phyloP scores from a whole-genome alignment of 768 basidiomycete species.

The Pisolithus tinctorius region DNA sequence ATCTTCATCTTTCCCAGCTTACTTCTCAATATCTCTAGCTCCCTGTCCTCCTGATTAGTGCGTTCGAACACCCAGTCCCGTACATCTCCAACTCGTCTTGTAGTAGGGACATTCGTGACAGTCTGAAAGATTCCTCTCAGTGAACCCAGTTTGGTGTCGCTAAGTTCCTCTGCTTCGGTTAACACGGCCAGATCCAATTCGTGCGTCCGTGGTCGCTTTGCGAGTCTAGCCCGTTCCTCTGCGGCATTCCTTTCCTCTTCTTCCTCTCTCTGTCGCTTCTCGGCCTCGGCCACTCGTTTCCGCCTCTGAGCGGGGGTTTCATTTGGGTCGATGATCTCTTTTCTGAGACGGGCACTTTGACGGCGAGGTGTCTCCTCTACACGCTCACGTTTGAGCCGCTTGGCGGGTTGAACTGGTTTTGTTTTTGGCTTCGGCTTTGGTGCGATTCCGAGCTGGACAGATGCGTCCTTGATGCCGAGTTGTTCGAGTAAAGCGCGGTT shows the following conservation, averaged over 20 bases:
- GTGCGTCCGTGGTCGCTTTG: constrained; percentile 63
- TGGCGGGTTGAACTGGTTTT: constrained; percentile 58
- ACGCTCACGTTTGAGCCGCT: constrained; percentile 46
- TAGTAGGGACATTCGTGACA: constrained; percentile 29
- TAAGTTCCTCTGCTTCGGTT: constrained; percentile 39
- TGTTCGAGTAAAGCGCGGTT: constrained; percentile 71
- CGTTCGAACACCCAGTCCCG: constrained; percentile 48
- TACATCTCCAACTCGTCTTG: constrained; percentile 35
- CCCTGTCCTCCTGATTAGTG: constrained; percentile 40
- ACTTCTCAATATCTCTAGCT: constrained; percentile 48
- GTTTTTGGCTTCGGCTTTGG: constrained; percentile 37
- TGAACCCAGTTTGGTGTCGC: constrained; percentile 37
- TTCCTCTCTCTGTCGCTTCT: constrained; percentile 48
- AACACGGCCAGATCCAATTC: constrained; percentile 57
- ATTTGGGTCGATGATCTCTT: constrained; percentile 44
- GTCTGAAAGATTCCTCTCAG: constrained; percentile 41
- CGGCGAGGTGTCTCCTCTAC: constrained; percentile 46
- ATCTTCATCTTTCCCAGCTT: constrained; percentile 52
- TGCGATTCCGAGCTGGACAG: constrained; percentile 39
- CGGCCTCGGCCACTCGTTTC: constrained; percentile 61
- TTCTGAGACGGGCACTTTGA: constrained; percentile 57
- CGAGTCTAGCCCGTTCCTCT: constrained; percentile 55
- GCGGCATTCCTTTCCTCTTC: constrained; percentile 56
- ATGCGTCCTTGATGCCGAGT: constrained; percentile 58
- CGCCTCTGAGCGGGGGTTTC: constrained; percentile 60